Evolutionary conservation across 2,329 filamentous ascomycete genomes (phyloP).

Genomic region (Cladosporium oxysporum): DNA sequence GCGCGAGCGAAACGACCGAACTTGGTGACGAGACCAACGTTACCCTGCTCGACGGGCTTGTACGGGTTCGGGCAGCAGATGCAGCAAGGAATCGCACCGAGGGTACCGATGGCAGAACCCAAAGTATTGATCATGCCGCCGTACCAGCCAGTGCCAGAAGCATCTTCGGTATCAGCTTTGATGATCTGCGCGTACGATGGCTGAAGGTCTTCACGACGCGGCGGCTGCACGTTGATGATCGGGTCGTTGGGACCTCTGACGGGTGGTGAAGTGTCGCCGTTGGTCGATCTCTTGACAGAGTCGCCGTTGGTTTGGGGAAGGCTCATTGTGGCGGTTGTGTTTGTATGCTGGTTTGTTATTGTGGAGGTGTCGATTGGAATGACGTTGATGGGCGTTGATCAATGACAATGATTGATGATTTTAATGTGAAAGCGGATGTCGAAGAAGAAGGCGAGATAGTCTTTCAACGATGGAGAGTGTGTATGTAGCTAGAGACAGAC

Average conservation of each 20-base stretch:
- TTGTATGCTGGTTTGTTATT: not conserved
- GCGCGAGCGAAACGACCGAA: slow-evolving; percentile 94
- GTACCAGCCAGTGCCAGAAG: slow-evolving; percentile 81
- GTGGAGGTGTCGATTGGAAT: not conserved
- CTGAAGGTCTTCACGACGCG: slow-evolving; percentile 80
- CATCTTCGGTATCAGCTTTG: slow-evolving; percentile 62
- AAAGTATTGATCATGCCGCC: slow-evolving; percentile 72
- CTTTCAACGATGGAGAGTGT: not conserved
- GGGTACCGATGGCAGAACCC: slow-evolving; percentile 71
- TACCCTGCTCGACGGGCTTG: slow-evolving; percentile 84
- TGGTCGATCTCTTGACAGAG: not conserved
- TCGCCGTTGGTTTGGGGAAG: slow-evolving; percentile 18
- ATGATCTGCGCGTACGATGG: slow-evolving; percentile 66
- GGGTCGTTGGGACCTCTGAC: slow-evolving; percentile 24
- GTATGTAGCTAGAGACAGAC: not conserved
- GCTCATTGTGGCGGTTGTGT: slow-evolving; percentile 16
- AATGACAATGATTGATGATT: not conserved
- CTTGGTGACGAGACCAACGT: slow-evolving; percentile 92
- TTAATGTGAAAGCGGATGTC: not conserved
- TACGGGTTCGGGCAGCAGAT: slow-evolving; percentile 92
- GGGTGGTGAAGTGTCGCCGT: not conserved
- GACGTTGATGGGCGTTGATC: not conserved
- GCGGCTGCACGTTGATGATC: slow-evolving; percentile 69
- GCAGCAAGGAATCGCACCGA: slow-evolving; percentile 89
- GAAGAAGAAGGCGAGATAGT: not conserved